Evolutionary conservation across 1,284 basidiomycete species (phyloP), one percentile per base, ranked within the genome.

Genomic region (Melanopsichium pennsylvanicum): DNA sequence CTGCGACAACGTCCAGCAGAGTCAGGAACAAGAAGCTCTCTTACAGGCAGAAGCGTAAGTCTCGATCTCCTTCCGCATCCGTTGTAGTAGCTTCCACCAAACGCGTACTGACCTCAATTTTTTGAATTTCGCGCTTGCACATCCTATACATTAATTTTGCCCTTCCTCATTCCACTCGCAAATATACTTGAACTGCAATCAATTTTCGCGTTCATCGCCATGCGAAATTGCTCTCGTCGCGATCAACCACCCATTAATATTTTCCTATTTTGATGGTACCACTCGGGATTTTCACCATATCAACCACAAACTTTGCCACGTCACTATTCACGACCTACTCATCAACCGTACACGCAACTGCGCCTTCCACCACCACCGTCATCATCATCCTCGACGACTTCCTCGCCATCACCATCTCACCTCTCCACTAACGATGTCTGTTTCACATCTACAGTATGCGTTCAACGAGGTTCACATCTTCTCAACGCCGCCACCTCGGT

Each of bases 11-110:
- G 52, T 69, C 70, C 56, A 75, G 73, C 66, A 72, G 73, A 66
- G 71, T 75, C 59, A 70, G 73, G 50, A 75, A 70, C 51, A 75
- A 75, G 44, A 75, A 75, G 62, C 70, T 75, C 40, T 70, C 67
- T 11, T 73, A 70, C 52, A 64, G 69, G 40, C 73, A 75, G 51
- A 75, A 75, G 55, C 59, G 73, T 75, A 48, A 58, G 73, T 75
- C 27, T 19, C 5, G 8, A 33, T 31, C 36, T 12, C 37, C 35
- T n/a, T n/a, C n/a, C n/a, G n/a, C n/a, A n/a, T n/a, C n/a, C n/a
- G n/a, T n/a, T n/a, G n/a, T n/a, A n/a, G n/a, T n/a, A n/a, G n/a
- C n/a, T n/a, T n/a, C n/a, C n/a, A n/a, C n/a, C n/a, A n/a, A 29
- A 41, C 46, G 42, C 45, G 50, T 55, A 34, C 46, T 48, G 40